Conservation (phyloP, 2,329 filamentous ascomycete species). For the Diaporthe capsici region DNA sequence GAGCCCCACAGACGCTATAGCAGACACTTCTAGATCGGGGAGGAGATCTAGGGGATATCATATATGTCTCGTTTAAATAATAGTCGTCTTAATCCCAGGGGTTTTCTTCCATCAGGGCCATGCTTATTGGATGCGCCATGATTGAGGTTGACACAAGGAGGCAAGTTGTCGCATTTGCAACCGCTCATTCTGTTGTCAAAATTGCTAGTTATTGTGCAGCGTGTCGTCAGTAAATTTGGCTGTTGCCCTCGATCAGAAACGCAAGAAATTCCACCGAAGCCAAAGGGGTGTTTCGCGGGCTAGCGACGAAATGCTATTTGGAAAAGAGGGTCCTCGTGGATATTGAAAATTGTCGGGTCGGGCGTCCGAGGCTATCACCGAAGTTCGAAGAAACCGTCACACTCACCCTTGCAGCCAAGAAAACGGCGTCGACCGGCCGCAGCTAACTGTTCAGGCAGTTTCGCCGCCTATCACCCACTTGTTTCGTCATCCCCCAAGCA, state of each 20-base stretch:
- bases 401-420: constrained; percentile 17
- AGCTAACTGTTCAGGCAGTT: background rate
- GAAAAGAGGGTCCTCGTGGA: constrained; percentile 23
- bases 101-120: background rate
- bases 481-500: background rate
- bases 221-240: background rate
- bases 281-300: too few species aligned
- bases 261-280: background rate
- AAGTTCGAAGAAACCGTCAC: background rate
- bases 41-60: background rate
- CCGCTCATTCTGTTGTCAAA: too few species aligned
- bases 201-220: background rate
- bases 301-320: background rate
- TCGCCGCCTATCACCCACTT: background rate
- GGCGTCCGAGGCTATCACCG: constrained; percentile 27
- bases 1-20: background rate
- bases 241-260: too few species aligned
- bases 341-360: constrained; percentile 13
- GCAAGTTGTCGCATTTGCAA: background rate
- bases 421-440: background rate
- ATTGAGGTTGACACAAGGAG: too few species aligned
- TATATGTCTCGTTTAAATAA: background rate
- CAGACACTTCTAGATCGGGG: background rate
- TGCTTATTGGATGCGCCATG: background rate
- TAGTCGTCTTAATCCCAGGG: background rate